Evolutionary conservation across 345 rosid genomes (phyloP), one percentile per base, ranked within the genome.

Genomic region (Eucalyptus cladocalyx): DNA sequence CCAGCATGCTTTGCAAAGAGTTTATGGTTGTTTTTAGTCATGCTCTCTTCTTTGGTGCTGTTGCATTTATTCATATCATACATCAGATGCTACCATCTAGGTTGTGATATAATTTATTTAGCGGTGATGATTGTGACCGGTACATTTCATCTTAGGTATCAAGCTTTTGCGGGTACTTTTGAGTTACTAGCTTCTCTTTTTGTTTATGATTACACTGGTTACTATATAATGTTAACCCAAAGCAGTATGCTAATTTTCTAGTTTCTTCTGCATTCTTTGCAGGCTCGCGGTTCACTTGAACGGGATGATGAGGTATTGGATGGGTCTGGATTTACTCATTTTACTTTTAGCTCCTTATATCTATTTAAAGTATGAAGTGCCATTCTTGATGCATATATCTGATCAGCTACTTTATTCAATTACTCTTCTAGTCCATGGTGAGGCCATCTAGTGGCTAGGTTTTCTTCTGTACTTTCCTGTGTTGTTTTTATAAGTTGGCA

Each of bases 241-340:
- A 21, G 47, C 45, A 76, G 83, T 42, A 21, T 76, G 47, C 47
- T 76, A 76, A 76, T 40, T 76, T 76, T 76, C 85, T 30, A 86
- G 65, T 91, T 80, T 86, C 69, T 81, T 90, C 56, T 54, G 91
- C 72, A 87, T 91, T 34, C 88, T 54, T 90, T 95, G 93, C 96
- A 97, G 99, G 92, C 92, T 50, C 97, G 93, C 87, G 97, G 95
- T 89, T 92, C 98, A 62, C 91, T 95, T 92, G 98, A 96, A 93
- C 94, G 97, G 34, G 99, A 96, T 93, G 99, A 97, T 87, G 99
- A 97, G 99, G 99, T 97, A 95, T 54, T 60, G 80, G 48, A 81
- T 88, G 87, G 56, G 50, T n/a, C 67, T 49, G 65, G 67, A 83
- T 86, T 56, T 88, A 80, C 26, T 48, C 69, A 89, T 50, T 72